Percentiles rank a stretch among this genome's conserved stretches.
Conservation (phyloP, 805 yeast species). For the Yamadazyma insecticola region DNA sequence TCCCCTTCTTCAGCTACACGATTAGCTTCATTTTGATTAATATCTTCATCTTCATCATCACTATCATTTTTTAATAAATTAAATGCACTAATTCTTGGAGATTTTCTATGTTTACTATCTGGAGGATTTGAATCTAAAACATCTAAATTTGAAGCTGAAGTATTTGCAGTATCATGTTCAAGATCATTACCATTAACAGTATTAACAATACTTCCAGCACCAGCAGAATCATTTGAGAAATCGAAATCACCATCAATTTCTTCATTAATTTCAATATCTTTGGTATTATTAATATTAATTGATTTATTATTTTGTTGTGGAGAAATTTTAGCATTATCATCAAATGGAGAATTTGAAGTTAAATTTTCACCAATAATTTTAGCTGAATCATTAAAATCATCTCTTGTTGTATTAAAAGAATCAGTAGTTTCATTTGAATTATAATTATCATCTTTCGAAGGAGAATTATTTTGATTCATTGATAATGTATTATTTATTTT, state of each 20-base stretch:
- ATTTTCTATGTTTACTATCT: constrained; percentile 11
- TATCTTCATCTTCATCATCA: constrained; percentile 36
- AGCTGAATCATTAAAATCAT: constrained; percentile 2
- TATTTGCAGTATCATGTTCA: constrained; percentile 12
- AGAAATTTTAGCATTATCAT: constrained; percentile 14
- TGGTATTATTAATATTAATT: constrained; percentile 1
- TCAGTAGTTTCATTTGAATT: constrained; percentile 3
- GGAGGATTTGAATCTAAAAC: constrained; percentile 1
- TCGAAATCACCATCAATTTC: constrained; percentile 26
- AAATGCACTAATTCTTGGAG: constrained; percentile 35
- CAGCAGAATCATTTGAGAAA: constrained; percentile 16
- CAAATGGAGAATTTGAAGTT: constrained; percentile 19
- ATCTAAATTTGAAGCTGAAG: constrained; percentile 11
- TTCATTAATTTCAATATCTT: too few species aligned
- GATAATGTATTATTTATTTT: constrained; percentile 5
- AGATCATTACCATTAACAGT: constrained; percentile 4
- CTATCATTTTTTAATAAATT: constrained; percentile 35
- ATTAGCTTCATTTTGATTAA: constrained; percentile 32
- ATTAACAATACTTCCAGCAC: constrained; percentile 10
- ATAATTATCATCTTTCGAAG: constrained; percentile 1
- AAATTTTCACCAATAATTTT: constrained; percentile 1
- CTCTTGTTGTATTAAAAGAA: constrained; percentile 9
- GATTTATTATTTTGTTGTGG: too few species aligned
- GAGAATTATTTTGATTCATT: constrained; percentile 1
- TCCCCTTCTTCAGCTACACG: constrained; percentile 23